Evolutionary conservation across 257 asterid species (phyloP).

Genomic region (Przewalskia tangutica): DNA sequence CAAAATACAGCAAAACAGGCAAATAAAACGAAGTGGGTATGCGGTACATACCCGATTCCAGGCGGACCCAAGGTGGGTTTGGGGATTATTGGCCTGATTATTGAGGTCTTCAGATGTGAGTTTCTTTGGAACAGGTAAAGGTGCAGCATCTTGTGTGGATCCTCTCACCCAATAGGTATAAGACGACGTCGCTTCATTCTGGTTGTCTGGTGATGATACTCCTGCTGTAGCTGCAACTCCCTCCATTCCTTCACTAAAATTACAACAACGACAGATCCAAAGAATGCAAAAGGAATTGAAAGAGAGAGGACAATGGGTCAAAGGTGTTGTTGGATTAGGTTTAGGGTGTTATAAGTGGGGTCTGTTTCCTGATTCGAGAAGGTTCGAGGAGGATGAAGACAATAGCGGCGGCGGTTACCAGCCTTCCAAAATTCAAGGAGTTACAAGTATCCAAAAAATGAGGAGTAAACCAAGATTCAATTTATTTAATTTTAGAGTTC

Average conservation of each 20-base stretch:
- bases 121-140: slow-evolving; percentile 47
- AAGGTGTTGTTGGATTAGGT: not conserved
- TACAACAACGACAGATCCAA: not conserved
- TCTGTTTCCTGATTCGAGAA: not conserved
- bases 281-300: not conserved
- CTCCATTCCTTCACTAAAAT: slow-evolving; percentile 24
- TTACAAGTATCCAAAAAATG: too few relatives aligned
- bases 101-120: slow-evolving; percentile 33
- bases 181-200: slow-evolving; percentile 23
- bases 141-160: slow-evolving; percentile 47
- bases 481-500: too few relatives aligned
- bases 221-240: slow-evolving; percentile 25
- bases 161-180: slow-evolving; percentile 59
- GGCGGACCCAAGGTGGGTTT: slow-evolving; percentile 53
- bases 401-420: not conserved
- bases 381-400: not conserved
- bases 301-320: not conserved
- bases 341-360: not conserved
- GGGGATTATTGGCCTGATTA: slow-evolving; percentile 15
- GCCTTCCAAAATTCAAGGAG: not conserved
- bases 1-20: not conserved
- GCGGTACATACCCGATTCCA: slow-evolving; percentile 45
- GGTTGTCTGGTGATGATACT: slow-evolving; percentile 24
- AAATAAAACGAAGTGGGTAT: not conserved
- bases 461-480: too few relatives aligned